Conservation (phyloP, 164 flowering plant genomes). For the Hamamelis virginiana region DNA sequence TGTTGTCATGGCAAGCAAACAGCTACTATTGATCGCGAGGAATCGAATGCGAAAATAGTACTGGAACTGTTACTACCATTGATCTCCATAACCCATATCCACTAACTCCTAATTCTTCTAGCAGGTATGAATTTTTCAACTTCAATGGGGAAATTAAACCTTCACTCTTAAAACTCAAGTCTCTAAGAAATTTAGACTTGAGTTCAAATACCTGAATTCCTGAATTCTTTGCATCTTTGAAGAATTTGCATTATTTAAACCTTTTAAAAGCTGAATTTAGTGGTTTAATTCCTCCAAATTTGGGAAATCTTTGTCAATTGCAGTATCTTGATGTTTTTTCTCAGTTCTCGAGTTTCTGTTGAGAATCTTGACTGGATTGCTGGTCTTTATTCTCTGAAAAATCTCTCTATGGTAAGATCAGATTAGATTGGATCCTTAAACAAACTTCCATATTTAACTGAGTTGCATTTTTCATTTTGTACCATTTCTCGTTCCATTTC, state of each 20-base stretch:
- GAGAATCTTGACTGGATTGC: conserved; percentile 27
- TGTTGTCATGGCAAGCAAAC: conserved; percentile 29
- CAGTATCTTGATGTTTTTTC: conserved; percentile 28
- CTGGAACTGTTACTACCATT: conserved; percentile 23
- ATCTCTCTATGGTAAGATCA: conserved; percentile 20
- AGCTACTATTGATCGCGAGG: conserved; percentile 31
- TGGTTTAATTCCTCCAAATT: conserved; percentile 24
- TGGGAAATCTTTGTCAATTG: conserved; percentile 30
- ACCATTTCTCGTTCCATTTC: conserved; percentile 17
- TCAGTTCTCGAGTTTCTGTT: background rate
- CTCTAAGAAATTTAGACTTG: conserved; percentile 29
- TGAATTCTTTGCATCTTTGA: conserved; percentile 28
- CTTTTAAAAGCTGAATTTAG: conserved; percentile 28
- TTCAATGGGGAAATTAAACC: conserved; percentile 35
- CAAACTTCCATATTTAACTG: conserved; percentile 19
- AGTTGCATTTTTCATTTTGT: conserved; percentile 25
- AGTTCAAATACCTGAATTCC: conserved; percentile 32
- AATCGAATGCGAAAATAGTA: conserved; percentile 19
- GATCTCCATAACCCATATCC: conserved; percentile 32
- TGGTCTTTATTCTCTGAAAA: conserved; percentile 22
- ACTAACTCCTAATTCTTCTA: background rate
- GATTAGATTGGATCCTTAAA: conserved; percentile 14
- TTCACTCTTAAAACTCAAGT: conserved; percentile 24
- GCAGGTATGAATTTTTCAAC: conserved; percentile 30
- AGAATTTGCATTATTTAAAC: conserved; percentile 26